Evolutionary conservation across 495 filamentous ascomycete genomes (phyloP), one percentile per base, ranked within the genome.

Genomic region (Patellaria atrata): DNA sequence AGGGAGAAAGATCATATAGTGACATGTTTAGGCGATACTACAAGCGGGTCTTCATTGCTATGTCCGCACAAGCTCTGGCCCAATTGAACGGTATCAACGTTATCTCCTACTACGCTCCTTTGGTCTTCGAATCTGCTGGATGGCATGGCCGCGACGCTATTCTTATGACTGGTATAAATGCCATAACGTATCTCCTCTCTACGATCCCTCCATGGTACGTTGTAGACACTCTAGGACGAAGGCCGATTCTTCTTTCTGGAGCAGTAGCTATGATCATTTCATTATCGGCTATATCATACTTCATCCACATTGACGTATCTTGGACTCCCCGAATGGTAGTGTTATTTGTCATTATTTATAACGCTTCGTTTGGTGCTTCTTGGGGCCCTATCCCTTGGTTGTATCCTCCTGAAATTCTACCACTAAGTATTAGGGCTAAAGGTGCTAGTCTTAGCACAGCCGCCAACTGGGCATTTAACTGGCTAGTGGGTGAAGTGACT

Each of bases 51-150:
- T 78, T 96, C 51, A 96, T 97, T 58, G 89, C 89, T 56, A 97
- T 97, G 91, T 96, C 89, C 5, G 89, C 89, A 4, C 89, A 97
- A 51, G 82, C 80, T 1, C 69, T 97, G 34, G 91, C 89, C 12
- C 89, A 97, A 55, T 68, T 96, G 15, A 97, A 96, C 59, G 89
- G 89, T 28, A 97, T 97, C 58, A 97, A 97, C 60, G 91, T 97
- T 44, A 97, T 97, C 35, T 96, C 89, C 12, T 97, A 97, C 62
- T 97, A 97, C 47, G 87, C 91, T 0, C 91, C 91, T 2, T 69
- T 87, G 16, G 89, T 97, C 17, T 97, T 97, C 50, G 87, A 94
- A 57, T 82, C 82, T 17, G 89, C 91, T 21, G 86, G 89, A 12
- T 97, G 89, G 91, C 50, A 64, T 24, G 89, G 89, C 26, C 82